Base-by-base conservation (phyloP, 441 rosid species). In the Pelargonium fulgidum region DNA sequence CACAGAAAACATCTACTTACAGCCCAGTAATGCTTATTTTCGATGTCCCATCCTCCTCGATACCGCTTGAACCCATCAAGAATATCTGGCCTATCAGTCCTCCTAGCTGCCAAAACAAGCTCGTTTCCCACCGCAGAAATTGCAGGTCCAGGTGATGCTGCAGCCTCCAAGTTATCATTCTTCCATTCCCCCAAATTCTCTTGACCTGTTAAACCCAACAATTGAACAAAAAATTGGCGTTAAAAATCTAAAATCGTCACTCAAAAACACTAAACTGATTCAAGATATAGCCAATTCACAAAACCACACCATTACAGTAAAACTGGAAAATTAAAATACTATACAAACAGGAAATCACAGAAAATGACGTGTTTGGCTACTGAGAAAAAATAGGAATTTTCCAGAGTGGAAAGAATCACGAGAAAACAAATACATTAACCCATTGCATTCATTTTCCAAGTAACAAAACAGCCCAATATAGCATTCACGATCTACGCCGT, bases 11-110 rank as follows among this genome's bases (percentile, higher is more conserved):
- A 62, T 47, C n/a, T 9, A 82, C 91, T 84, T 78, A 93, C 96
- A 58, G 91, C 95, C 97, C 97, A 93, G 76, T 93, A 93, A 76
- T 93, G 97, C 71, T 70, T 83, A 76, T 82, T 84, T 9, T 95
- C 79, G 73, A 91, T 82, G 74, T 89, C 81, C 97, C 99, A 93
- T 62, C 99, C 99, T 3, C 85, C 96, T 12, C 0, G 83, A 73
- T 93, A 91, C 56, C 62, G 86, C 85, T 73, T 84, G 65, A 91
- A 91, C 50, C 88, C 79, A 0, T 65, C 74, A 68, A 93, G 95
- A 73, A 93, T 80, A 68, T 91, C 97, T 0, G 97, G 97, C 71
- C 99, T 83, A 70, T 82, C 71, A 2, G 99, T 93, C 82, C 97
- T 88, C 64, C 77, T 76, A 29, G 89, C 87, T 0, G 97, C 97